Conservation (phyloP, 805 yeast species). For the Candida sithepensis region DNA sequence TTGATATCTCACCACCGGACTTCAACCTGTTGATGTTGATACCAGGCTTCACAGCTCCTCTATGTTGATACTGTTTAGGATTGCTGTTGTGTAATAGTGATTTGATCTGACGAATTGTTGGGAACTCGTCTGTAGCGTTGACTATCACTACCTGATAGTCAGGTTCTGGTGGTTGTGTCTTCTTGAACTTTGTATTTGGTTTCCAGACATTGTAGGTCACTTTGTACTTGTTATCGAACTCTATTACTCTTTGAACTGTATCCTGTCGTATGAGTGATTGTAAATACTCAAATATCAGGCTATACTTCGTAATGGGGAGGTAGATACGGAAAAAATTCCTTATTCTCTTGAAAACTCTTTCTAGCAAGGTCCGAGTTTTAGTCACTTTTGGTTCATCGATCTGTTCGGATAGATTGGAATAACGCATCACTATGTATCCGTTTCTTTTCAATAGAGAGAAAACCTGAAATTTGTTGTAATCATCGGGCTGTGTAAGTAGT, state of each 20-base stretch:
- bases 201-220: constrained; percentile 77
- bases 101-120: constrained; percentile 41
- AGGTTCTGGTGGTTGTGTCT: constrained; percentile 65
- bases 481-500: constrained; percentile 35
- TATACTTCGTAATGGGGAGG: constrained; percentile 1
- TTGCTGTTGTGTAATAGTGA: constrained; percentile 24
- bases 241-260: constrained; percentile 2
- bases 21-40: constrained; percentile 10
- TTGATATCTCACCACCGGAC: not conserved
- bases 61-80: not conserved
- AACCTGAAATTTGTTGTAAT: constrained; percentile 56
- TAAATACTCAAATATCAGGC: constrained; percentile 16
- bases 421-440: constrained; percentile 63
- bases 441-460: constrained; percentile 71
- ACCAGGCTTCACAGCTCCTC: constrained; percentile 12
- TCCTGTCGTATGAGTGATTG: constrained; percentile 2
- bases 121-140: constrained; percentile 45
- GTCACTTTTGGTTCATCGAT: not conserved
- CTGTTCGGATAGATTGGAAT: constrained; percentile 1
- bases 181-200: constrained; percentile 68
- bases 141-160: constrained; percentile 70
- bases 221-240: constrained; percentile 22
- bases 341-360: constrained; percentile 6
- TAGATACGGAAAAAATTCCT: not conserved
- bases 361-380: not conserved